Base-by-base conservation (phyloP, 768 basidiomycete species). In the Panaeolus papilionaceus region DNA sequence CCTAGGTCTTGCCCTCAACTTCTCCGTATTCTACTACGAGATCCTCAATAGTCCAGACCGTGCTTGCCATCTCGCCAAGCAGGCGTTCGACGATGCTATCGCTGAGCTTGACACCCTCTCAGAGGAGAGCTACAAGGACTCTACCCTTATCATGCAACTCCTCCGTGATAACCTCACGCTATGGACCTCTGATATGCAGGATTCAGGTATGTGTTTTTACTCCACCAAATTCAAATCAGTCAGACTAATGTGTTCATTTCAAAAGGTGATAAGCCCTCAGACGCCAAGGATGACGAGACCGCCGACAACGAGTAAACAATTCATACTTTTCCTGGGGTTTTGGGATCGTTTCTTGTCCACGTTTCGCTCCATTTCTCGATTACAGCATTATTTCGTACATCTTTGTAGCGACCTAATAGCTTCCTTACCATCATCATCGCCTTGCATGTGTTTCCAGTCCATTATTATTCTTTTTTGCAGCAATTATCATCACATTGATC, bases 21-120 rank as follows among this genome's bases (percentile, higher is more conserved):
- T 98, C 89, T 98, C 95, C 64, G 96, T 99, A 62, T 98, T 99
- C 88, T 98, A 98, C 89, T 98, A 98, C 84, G 96, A 98, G 83
- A 98, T 98, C 79, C 91, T 98, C 81, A 98, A 98, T 89, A 93
- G 92, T 81, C 96, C 97, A 73, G 96, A 98, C 82, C 94, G 95
- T 81, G 97, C 97, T 63, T 98, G 96, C 86, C 94, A 96, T 78
- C 92, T 98, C 72, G 96, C 96, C 79, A 99, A 99, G 86, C 95
- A 98, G 82, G 96, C 97, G 8, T 99, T 99, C 81, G 96, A 98
- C 71, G 96, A 98, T 79, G 97, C 97, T 58, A 98, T 99, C 78
- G 96, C 96, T 72, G 96, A 99, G 84, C 94, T 98, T 76, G 96
- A 99, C 86, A 98, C 96, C 26, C 89, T 99, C 65, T 96, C 94